These are phyloP conservation scores for carrot (Daucus carota) DNA, from an alignment of 129 eudicot species.

Conservation along the genomic window DH1_v3.0 NC_030382.2:48641501-48642000, in stretches of 20 bases:
- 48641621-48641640: neutral
- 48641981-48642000: no score
- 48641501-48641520: neutral
- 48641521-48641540: neutral
- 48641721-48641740: neutral
- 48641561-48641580: neutral
- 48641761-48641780: constrained; percentile 5
- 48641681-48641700: neutral
- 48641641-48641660: neutral
- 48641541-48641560: neutral
- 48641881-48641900: no score
- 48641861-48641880: neutral
- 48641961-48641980: no score
- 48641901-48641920: no score
- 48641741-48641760: neutral
- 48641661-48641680: neutral
- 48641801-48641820: neutral
- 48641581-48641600: neutral
- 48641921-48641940: neutral
- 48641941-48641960: neutral
- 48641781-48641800: neutral
- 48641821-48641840: neutral
- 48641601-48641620: neutral
- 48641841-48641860: neutral
- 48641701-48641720: neutral